These are phyloP conservation scores for Torrubiella hemipterigena DNA, from an alignment of 2,329 filamentous ascomycete species.

Conservation along the genomic window DNA sequence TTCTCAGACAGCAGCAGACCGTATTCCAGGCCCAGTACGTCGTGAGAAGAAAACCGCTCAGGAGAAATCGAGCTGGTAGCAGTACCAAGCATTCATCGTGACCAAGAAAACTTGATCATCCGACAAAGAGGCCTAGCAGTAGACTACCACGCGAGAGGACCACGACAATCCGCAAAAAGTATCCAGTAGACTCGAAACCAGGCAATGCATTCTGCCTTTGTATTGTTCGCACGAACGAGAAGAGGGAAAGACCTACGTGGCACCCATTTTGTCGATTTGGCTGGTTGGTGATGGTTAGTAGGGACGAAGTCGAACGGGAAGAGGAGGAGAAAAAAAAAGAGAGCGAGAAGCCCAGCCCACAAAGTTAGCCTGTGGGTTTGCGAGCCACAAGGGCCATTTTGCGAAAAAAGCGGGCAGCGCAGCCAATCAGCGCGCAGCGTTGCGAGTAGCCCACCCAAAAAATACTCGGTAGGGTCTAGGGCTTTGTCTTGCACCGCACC, in stretches of 20 bases:
- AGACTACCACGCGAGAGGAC: slow-evolving; percentile 65
- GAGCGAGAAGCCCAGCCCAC: background rate
- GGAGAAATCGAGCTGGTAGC: slow-evolving; percentile 72
- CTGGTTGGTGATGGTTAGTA: slow-evolving; percentile 26
- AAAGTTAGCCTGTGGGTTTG: too few relatives aligned
- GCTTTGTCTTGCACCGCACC: slow-evolving; percentile 15
- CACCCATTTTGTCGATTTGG: slow-evolving; percentile 29
- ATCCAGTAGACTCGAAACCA: slow-evolving; percentile 32
- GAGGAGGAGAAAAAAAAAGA: slow-evolving; percentile 4
- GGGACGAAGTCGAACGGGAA: too few relatives aligned
- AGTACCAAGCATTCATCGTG: slow-evolving; percentile 14
- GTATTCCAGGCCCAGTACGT: slow-evolving; percentile 30
- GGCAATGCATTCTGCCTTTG: too few relatives aligned
- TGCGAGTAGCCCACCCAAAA: slow-evolving; percentile 2
- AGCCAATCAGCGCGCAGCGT: too few relatives aligned
- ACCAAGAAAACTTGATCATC: background rate
- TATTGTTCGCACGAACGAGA: slow-evolving; percentile 23
- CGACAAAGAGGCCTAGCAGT: background rate
- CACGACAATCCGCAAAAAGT: slow-evolving; percentile 59
- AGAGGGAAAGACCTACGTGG: slow-evolving; percentile 40
- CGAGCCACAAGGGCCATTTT: background rate
- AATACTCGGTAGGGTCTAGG: slow-evolving; percentile 18
- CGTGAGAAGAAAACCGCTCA: slow-evolving; percentile 45
- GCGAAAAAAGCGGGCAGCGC: too few relatives aligned
- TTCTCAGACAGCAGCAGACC: slow-evolving; percentile 43